Evolutionary conservation across 1,284 basidiomycete species (phyloP), one percentile per base, ranked within the genome.

Genomic region (Malassezia globosa): DNA sequence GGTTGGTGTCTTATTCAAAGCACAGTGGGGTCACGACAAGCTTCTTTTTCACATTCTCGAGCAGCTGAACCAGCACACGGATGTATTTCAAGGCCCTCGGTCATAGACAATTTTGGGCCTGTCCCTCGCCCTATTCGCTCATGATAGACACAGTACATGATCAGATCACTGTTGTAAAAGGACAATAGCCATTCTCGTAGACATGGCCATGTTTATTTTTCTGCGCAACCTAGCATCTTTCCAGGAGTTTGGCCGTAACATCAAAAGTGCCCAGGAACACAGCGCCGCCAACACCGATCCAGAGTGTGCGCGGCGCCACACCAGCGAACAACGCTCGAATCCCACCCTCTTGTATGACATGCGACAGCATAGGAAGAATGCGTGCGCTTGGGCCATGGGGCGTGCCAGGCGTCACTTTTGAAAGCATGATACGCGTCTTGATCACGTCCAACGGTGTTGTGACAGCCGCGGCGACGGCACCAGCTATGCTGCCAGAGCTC

Each of bases 391-490:
- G 62, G 64, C 5, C 56, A n/a, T n/a, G n/a, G 60, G 5, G 33
- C 19, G 7, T 35, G n/a, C n/a, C n/a, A 22, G 8, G 39, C 40
- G 10, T 21, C 14, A 47, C 50, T 23, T 52, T 52, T 64, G 94
- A 87, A 10, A 97, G 78, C 94, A 99, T 99, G 43, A 96, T 85
- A 13, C 94, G 79, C 1, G 92, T 99, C 73, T 97, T 97, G 50
- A 95, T 79, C 2, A 97, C 94, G 64, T 99, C 94, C 16, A 97
- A 75, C 0, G 94, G 94, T 0, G 94, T 97, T 0, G 94, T 97
- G 33, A 84, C 63, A 0, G 84, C 85, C 0, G 90, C 92, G 3
- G 90, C 88, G 14, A 86, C 77, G 0, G 84, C 88, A 11, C 94
- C 94, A 0, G 94, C 85, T 35, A 94, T 75, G 63, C 83, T 87